Evolutionary conservation across 2,329 filamentous ascomycete genomes (phyloP).

Genomic region (Colletotrichum zoysiae): DNA sequence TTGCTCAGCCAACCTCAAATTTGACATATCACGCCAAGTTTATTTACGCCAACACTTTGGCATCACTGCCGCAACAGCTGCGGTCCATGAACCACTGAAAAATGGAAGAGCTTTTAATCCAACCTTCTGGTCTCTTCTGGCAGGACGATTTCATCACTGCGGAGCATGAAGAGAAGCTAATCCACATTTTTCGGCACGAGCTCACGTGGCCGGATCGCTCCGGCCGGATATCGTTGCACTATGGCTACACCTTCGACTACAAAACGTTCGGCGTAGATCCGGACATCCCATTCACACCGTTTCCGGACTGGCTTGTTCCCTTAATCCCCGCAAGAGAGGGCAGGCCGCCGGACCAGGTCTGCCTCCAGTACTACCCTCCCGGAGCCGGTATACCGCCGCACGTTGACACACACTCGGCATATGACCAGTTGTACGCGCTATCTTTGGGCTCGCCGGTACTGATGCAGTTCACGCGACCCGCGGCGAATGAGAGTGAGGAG

Average conservation of each 20-base stretch:
- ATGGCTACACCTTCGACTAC: slow-evolving; percentile 70
- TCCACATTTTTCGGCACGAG: slow-evolving; percentile 58
- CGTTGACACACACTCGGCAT: slow-evolving; percentile 64
- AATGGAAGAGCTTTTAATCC: slow-evolving; percentile 45
- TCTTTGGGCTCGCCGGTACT: slow-evolving; percentile 57
- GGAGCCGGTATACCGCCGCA: slow-evolving; percentile 72
- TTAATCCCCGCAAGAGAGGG: slow-evolving; percentile 59
- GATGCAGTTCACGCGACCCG: slow-evolving; percentile 58
- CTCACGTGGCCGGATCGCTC: slow-evolving; percentile 61
- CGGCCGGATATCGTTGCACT: slow-evolving; percentile 65
- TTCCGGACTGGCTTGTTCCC: slow-evolving; percentile 64
- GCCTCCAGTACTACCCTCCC: slow-evolving; percentile 70
- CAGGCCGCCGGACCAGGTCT: slow-evolving; percentile 67
- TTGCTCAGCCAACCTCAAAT: neutral
- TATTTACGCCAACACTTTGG: neutral
- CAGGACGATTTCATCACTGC: slow-evolving; percentile 61
- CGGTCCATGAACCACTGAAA: neutral
- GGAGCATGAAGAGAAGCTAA: slow-evolving; percentile 58
- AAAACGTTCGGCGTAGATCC: slow-evolving; percentile 68
- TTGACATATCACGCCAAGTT: neutral
- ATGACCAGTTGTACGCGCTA: slow-evolving; percentile 60
- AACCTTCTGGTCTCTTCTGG: slow-evolving; percentile 57
- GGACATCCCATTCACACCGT: slow-evolving; percentile 61
- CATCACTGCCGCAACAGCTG: neutral
- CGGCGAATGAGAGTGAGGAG: neutral